Conservation (phyloP, 331 rosid genomes). For the Telfairia occidentalis region DNA sequence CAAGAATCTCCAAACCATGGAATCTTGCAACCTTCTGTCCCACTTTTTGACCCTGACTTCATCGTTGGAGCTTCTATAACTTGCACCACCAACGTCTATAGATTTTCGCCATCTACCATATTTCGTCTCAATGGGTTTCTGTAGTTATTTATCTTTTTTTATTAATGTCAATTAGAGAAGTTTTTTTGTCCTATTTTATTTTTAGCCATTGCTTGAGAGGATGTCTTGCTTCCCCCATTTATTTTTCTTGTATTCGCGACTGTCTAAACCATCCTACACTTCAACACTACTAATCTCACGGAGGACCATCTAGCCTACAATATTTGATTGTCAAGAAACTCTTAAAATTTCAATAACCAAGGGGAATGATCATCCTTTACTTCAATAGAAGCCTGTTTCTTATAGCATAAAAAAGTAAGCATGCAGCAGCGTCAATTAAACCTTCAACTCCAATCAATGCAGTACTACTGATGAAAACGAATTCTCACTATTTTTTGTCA, state of each 20-base stretch:
- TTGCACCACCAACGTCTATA: not conserved
- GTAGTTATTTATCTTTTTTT: not conserved
- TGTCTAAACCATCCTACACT: not conserved
- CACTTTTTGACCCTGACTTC: not conserved
- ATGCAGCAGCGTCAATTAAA: constrained; percentile 1
- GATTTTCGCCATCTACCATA: no score
- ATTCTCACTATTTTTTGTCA: not conserved
- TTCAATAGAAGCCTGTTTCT: not conserved
- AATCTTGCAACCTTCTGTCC: not conserved
- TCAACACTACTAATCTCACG: not conserved
- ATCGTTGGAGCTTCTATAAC: not conserved
- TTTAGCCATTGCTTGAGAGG: not conserved
- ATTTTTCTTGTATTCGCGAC: no score
- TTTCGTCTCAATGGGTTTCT: no score
- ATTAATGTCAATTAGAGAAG: not conserved
- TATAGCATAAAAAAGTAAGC: no score
- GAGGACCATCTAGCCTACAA: no score
- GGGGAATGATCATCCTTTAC: not conserved
- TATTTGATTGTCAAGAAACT: not conserved
- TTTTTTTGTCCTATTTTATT: not conserved
- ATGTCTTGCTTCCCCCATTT: not conserved
- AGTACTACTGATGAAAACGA: not conserved
- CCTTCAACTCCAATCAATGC: not conserved
- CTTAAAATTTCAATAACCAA: not conserved
- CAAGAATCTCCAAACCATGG: not conserved